Conservation (phyloP, 2,329 filamentous ascomycete species). For the Paramyrothecium roridum region DNA sequence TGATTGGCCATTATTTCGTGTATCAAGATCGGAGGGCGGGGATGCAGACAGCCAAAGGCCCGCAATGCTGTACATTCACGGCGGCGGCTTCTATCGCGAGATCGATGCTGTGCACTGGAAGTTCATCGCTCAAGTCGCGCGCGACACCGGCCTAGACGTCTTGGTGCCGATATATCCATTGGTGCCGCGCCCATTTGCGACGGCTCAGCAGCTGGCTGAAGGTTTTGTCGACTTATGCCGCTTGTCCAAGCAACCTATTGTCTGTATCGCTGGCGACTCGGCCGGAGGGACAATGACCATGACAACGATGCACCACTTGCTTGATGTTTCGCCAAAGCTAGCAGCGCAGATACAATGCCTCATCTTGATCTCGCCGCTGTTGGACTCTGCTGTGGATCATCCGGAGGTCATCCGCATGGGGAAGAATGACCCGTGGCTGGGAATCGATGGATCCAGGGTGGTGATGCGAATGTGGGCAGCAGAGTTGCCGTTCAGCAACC, state of each 20-base stretch:
- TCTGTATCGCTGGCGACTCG: slow-evolving; percentile 8
- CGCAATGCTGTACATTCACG: slow-evolving; percentile 9
- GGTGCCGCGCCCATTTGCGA: slow-evolving; percentile 3
- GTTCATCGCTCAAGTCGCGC: slow-evolving; percentile 4
- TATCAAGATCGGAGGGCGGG: neutral
- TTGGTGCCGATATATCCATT: slow-evolving; percentile 8
- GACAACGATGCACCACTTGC: slow-evolving; percentile 2
- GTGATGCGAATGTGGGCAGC: neutral
- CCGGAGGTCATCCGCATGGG: neutral
- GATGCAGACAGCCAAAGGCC: neutral
- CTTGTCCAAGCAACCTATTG: slow-evolving; percentile 1
- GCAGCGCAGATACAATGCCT: slow-evolving; percentile 1
- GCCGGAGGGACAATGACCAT: slow-evolving; percentile 5
- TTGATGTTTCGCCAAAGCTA: neutral
- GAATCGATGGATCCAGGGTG: neutral
- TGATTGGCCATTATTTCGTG: slow-evolving; percentile 8
- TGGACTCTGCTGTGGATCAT: slow-evolving; percentile 5
- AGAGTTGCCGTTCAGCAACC: slow-evolving; percentile 1
- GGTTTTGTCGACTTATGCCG: slow-evolving; percentile 3
- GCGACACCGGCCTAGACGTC: slow-evolving; percentile 7
- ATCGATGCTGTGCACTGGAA: slow-evolving; percentile 3
- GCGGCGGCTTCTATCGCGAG: slow-evolving; percentile 6
- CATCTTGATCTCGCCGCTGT: slow-evolving; percentile 6
- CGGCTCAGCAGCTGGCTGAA: slow-evolving; percentile 1
- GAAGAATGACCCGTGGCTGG: slow-evolving; percentile 5